These are phyloP conservation scores for Prinsepia uniflora DNA, from an alignment of 306 rosid species.

Conservation along the genomic window DNA sequence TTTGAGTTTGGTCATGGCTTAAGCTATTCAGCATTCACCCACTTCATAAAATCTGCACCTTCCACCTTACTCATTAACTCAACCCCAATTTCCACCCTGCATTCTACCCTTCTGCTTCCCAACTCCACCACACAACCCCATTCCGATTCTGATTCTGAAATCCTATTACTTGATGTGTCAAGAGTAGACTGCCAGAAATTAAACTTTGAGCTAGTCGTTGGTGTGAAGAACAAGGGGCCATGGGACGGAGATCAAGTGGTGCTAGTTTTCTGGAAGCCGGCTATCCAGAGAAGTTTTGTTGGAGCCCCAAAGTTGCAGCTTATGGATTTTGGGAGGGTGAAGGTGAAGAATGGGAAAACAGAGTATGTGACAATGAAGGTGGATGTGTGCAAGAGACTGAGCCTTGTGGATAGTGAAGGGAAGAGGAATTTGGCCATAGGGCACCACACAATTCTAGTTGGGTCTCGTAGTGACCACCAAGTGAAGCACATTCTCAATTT, in stretches of 20 bases:
- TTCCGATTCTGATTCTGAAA: constrained; percentile 2
- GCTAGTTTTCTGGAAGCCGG: constrained; percentile 50
- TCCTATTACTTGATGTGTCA: constrained; percentile 41
- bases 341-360: constrained; percentile 31
- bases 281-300: constrained; percentile 14
- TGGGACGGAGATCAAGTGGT: constrained; percentile 45
- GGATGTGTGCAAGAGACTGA: constrained; percentile 44
- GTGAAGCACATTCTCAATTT: constrained; percentile 49
- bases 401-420: constrained; percentile 53
- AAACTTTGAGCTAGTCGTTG: constrained; percentile 33
- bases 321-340: constrained; percentile 49
- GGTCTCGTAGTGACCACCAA: constrained; percentile 45
- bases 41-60: constrained; percentile 42
- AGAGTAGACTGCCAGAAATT: constrained; percentile 34
- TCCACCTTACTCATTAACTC: constrained; percentile 37
- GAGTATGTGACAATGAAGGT: constrained; percentile 33
- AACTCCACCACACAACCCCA: not conserved
- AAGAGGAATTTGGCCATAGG: constrained; percentile 51
- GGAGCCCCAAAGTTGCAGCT: constrained; percentile 50
- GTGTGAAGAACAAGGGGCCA: constrained; percentile 55
- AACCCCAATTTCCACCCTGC: constrained; percentile 15
- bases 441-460: constrained; percentile 42
- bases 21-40: constrained; percentile 57
- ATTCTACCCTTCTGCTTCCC: constrained; percentile 12
- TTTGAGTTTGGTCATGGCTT: constrained; percentile 67